Base-by-base conservation (phyloP, 257 asterid species). In the Oldenlandia corymbosa region DNA sequence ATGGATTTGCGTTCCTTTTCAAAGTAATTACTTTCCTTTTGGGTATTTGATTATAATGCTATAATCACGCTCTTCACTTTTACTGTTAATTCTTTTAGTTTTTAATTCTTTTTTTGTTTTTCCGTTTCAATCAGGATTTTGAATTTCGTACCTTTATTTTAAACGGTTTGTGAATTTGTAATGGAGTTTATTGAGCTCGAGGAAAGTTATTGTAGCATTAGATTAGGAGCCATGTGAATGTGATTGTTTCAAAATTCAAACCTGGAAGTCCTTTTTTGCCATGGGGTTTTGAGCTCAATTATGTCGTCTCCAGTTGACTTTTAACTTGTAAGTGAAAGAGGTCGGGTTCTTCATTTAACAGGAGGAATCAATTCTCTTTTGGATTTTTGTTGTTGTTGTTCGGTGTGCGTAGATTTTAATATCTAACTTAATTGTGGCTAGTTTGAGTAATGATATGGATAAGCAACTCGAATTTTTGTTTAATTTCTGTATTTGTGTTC, bases 1-100 rank as follows among this genome's bases (percentile, higher is more conserved):
- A 62, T 71, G 64, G 73, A 80, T 77, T 77, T 74, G 61, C 74
- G 71, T 66, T 57, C 59, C 24, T 47, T 68, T n/a, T 68, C 52
- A 69, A 28, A 18, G 12, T 54, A 34, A 58, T 9, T 34, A 34
- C 39, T 39, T 49, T 27, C 2, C 37, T 56, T 56, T 32, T 56
- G 17, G n/a, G n/a, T 17, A 31, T 56, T 31, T 56, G 5, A 18
- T 56, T 57, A 46, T 13, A 13, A 2, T 10, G 37, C 18, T 30
- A 31, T 56, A 26, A 60, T 43, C 52, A 43, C 54, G 23, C 41
- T 23, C 6, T 52, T 52, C 10, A 8, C 31, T 21, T 21, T 34
- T 30, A 18, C 67, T 17, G 43, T 18, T 30, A 21, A 9, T 34
- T 3, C 39, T n/a, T n/a, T n/a, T 34, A 34, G 9, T 9, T 48